phyloP scores from a whole-genome alignment of 202 grass and related monocot genomes.

The Bolboschoenoplectus hybrid region DNA sequence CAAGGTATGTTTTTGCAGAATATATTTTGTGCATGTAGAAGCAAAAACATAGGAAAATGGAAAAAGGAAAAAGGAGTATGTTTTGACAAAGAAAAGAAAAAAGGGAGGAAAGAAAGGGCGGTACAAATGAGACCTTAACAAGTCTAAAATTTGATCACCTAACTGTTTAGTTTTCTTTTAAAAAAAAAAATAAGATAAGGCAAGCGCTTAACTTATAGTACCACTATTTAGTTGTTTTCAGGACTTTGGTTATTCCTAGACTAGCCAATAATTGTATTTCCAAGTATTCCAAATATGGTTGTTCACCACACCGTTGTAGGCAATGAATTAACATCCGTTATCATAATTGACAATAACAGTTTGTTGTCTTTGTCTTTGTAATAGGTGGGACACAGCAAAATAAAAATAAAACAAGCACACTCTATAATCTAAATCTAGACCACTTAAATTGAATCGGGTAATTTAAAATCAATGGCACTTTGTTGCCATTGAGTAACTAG shows the following conservation, averaged over 20 bases:
- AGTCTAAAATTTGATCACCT: neutral
- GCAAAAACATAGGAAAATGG: neutral
- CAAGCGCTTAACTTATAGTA: neutral
- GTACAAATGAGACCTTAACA: neutral
- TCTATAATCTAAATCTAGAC: no score
- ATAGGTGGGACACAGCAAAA: no score
- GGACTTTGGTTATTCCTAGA: neutral
- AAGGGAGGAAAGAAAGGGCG: neutral
- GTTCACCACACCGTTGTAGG: neutral
- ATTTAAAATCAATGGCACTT: no score
- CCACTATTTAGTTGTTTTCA: neutral
- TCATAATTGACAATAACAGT: no score
- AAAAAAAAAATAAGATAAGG: neutral
- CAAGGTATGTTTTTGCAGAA: slow-evolving; percentile 62
- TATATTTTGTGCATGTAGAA: neutral
- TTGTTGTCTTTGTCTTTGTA: no score
- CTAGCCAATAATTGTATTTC: neutral
- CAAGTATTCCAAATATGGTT: neutral
- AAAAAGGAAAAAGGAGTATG: neutral
- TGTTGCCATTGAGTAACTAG: no score
- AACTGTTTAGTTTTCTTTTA: neutral
- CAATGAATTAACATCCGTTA: neutral
- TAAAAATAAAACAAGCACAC: no score
- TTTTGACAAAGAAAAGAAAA: neutral
- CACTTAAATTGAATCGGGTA: no score